Conservation (phyloP, 1,139 yeast genomes). For the Diutina neorugosa region DNA sequence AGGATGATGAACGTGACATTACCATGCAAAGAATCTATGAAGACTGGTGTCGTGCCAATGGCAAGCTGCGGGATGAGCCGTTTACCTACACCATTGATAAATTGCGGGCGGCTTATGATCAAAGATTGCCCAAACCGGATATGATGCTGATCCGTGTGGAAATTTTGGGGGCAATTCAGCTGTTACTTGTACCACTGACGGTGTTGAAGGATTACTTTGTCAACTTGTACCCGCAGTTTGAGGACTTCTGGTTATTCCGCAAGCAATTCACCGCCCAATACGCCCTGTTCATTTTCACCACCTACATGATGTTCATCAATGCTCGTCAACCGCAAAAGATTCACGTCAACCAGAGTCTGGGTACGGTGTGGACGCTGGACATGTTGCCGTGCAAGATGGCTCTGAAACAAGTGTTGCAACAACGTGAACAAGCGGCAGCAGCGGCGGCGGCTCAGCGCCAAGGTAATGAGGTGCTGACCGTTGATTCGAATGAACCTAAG, state of each 20-base stretch:
- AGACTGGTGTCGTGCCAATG: constrained; percentile 64
- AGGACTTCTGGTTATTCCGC: constrained; percentile 94
- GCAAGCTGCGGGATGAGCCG: constrained; percentile 81
- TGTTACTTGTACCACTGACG: constrained; percentile 75
- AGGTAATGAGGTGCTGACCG: constrained; percentile 13
- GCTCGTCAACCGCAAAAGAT: constrained; percentile 92
- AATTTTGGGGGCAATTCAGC: constrained; percentile 79
- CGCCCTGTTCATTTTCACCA: constrained; percentile 88
- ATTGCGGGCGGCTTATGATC: constrained; percentile 86
- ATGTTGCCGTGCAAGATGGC: constrained; percentile 85
- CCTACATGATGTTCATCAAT: constrained; percentile 90
- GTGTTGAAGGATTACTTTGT: constrained; percentile 61
- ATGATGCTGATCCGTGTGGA: constrained; percentile 81
- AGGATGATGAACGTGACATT: constrained; percentile 66
- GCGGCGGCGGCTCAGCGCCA: constrained; percentile 2
- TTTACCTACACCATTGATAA: constrained; percentile 78
- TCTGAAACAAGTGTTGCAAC: constrained; percentile 20
- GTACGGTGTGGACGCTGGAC: constrained; percentile 88
- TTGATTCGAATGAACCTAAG: constrained; percentile 38
- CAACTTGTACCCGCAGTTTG: constrained; percentile 61
- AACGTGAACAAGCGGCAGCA: constrained; percentile 1
- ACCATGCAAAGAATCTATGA: constrained; percentile 86
- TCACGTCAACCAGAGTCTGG: constrained; percentile 69
- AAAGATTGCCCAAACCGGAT: constrained; percentile 87
- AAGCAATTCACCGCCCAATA: constrained; percentile 92